Base-by-base conservation (phyloP, 805 yeast species). In the Kuraishia piskuri region DNA sequence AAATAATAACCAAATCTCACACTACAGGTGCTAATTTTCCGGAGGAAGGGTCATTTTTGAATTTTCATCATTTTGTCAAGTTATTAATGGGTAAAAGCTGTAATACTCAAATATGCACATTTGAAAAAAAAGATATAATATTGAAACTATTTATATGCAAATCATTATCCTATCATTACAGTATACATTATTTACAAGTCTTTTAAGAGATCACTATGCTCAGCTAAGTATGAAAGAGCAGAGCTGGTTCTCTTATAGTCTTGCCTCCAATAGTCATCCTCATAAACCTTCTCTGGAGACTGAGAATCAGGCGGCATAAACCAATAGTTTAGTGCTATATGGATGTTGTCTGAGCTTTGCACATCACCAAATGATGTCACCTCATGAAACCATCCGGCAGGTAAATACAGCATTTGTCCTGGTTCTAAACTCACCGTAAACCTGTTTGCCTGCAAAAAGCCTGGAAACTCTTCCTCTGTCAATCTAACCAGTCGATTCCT, bases 361-460 rank as follows among this genome's bases (percentile, higher is more conserved):
- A 55, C 58, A 2, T 54, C 59, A 2, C 84, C 84, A 63, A 72
- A 83, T 9, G 88, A 83, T 1, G 88, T 78, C 1, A 86, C 92
- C 63, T 86, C 92, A 63, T 86, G 92, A 61, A 86, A 86, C 91
- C 91, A 86, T 2, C 92, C 90, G 1, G 87, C 78, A 0, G 92
- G 92, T 23, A 86, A 63, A 61, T 79, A 86, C 22, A 86, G 64
- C 83, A 84, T 80, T 50, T 85, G 82, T 0, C 90, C 90, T 0
- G 84, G 82, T 25, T 74, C 61, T 24, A 86, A 58, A 62, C 76
- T 70, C 1, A 82, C 81, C 19, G 74, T 69, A 17, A 75, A 61
- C 49, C 73, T 71, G 20, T 70, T 65, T 1, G 80, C 69, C 0
- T 66, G 56, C 46, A 73, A 61, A 51, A 83, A 71, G 1, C 73